Percentiles rank a stretch among this genome's conserved stretches.
phyloP scores from a whole-genome alignment of 345 rosid species.

The Anastatica hierochuntica region DNA sequence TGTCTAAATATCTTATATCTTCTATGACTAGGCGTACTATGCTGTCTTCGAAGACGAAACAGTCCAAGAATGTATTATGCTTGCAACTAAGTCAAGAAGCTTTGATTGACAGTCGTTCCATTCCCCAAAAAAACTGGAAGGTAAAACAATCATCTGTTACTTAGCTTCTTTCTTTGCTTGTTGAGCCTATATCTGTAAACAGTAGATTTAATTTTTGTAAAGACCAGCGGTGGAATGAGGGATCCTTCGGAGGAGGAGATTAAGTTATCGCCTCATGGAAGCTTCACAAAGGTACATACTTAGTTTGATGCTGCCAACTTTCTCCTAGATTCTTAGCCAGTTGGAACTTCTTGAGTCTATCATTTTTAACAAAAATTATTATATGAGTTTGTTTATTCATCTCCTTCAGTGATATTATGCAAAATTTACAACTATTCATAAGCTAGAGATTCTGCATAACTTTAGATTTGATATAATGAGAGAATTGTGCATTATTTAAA shows the following conservation, averaged over 20 bases:
- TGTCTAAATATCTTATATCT: not conserved
- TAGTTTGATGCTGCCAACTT: too few relatives aligned
- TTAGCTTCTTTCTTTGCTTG: not conserved
- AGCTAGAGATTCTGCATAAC: too few relatives aligned
- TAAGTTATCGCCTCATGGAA: conserved; percentile 39
- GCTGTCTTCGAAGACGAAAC: conserved; percentile 60
- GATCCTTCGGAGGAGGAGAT: conserved; percentile 45
- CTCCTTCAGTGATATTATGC: too few relatives aligned
- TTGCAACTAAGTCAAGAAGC: conserved; percentile 47
- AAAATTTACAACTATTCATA: too few relatives aligned
- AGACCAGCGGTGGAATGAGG: conserved; percentile 58
- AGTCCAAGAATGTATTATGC: conserved; percentile 42
- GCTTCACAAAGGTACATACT: conserved; percentile 47
- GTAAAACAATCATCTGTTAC: conserved; percentile 27
- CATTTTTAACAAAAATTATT: too few relatives aligned
- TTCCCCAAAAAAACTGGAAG: conserved; percentile 40
- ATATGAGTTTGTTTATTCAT: too few relatives aligned
- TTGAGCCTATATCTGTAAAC: not conserved
- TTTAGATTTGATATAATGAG: too few relatives aligned
- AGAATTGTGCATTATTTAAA: too few relatives aligned
- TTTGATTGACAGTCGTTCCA: conserved; percentile 26
- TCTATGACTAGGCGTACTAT: conserved; percentile 33
- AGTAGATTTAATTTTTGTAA: not conserved
- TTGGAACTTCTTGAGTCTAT: too few relatives aligned
- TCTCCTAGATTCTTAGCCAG: too few relatives aligned